Evolutionary conservation across 2,329 filamentous ascomycete species (phyloP).

Genomic region (Colletotrichum costaricense): DNA sequence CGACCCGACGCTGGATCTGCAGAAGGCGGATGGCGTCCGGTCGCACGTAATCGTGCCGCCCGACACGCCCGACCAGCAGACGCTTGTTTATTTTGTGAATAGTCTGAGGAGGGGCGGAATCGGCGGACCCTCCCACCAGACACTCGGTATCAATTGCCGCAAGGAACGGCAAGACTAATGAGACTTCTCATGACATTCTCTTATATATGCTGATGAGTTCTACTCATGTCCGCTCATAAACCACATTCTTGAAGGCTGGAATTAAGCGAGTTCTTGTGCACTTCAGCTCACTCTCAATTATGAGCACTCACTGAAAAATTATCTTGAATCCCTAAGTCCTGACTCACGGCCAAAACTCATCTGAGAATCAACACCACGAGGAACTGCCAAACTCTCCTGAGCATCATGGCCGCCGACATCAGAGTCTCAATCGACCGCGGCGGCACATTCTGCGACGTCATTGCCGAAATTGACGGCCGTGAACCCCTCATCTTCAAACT

Average conservation of each 20-base stretch:
- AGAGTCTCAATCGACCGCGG: constrained; percentile 64
- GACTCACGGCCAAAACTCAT: background rate
- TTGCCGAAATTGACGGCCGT: constrained; percentile 71
- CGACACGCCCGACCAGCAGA: background rate
- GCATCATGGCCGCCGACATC: constrained; percentile 38
- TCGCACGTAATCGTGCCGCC: constrained; percentile 4
- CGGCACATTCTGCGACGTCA: constrained; percentile 81
- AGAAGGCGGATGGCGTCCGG: background rate
- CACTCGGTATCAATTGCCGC: constrained; percentile 2
- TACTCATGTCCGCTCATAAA: background rate
- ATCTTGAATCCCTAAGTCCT: background rate
- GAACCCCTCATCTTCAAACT: constrained; percentile 80
- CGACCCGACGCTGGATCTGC: constrained; percentile 16
- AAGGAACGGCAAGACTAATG: background rate
- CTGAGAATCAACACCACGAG: background rate
- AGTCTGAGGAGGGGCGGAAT: background rate
- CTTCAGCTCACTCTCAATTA: background rate
- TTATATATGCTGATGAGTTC: constrained; percentile 11
- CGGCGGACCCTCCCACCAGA: background rate
- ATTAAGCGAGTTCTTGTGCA: too few relatives aligned
- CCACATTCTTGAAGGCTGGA: background rate
- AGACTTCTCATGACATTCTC: background rate
- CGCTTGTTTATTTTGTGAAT: background rate
- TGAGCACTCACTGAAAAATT: background rate
- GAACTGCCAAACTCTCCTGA: background rate